Base-by-base conservation (phyloP, 129 eudicot genomes). In the Pulicaria dysenterica region DNA sequence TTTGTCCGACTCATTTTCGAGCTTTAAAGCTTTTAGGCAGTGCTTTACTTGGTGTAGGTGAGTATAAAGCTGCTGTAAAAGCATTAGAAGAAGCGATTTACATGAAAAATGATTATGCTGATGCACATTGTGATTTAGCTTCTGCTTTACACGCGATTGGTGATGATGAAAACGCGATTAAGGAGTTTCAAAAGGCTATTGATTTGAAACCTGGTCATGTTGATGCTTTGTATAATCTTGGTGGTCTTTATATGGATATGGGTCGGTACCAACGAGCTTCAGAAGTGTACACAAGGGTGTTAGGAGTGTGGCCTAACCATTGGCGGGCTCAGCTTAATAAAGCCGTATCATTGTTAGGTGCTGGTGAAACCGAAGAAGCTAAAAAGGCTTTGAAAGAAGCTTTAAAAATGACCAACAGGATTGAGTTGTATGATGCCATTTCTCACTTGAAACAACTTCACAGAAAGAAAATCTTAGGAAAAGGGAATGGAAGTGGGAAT, bases 221-320 rank as follows among this genome's bases (percentile, higher is more conserved):
- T 31, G 99, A 94, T 81, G 99, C 97, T 74, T 76, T 94, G 78
- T 94, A 94, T 67, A 94, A 94, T 80, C 74, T 94, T 80, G 99
- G 99, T 44, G 97, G 97, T 74, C 80, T 94, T 14, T 90, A 90
- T 76, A 94, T 94, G 99, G 99, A 94, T 77, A 89, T 90, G 91
- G 97, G 99, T 6, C 78, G 99, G 85, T 94, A 88, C 70, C 99
- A 94, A 62, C 87, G 99, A 71, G 99, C 99, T 56, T 94, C 99
- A 0, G 99, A 94, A 77, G 93, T 94, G 91, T 94, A 94, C 64
- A 90, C 99, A 9, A 74, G 99, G 86, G 99, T 94, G 50, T 77
- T 94, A 40, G 90, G 89, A 3, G 90, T 94, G 24, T 90, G 97
- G 93, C 99, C 99, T 11, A 90, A 86, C 48, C 99, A 94, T 77